Evolutionary conservation across 139 green algal genomes (phyloP).

Genomic region (Ostreobium quekettii): DNA sequence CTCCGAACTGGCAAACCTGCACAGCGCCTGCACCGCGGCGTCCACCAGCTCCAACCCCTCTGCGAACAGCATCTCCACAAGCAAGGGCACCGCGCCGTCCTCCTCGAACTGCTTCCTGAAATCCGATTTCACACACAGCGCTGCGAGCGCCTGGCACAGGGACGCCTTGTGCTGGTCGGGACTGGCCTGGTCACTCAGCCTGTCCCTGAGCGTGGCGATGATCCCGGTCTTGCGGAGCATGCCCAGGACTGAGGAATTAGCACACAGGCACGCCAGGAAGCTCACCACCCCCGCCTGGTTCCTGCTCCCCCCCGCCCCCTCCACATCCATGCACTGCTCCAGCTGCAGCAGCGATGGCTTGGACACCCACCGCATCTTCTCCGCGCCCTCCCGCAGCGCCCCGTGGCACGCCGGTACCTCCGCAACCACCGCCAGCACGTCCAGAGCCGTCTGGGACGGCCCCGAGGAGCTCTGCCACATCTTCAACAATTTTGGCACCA

Average conservation of each 20-base stretch:
- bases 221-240: not conserved
- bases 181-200: not conserved
- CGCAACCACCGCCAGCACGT: not conserved
- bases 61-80: not conserved
- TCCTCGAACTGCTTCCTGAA: not conserved
- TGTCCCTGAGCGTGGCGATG: not conserved
- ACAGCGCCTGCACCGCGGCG: not conserved
- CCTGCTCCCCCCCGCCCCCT: too few species aligned
- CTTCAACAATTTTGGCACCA: not conserved
- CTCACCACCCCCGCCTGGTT: not conserved
- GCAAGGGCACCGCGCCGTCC: not conserved
- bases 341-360: too few species aligned
- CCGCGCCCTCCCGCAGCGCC: too few species aligned
- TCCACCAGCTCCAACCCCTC: not conserved
- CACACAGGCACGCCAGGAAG: not conserved
- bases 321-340: too few species aligned
- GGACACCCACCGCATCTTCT: too few species aligned
- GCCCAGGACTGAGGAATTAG: not conserved
- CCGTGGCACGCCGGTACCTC: not conserved
- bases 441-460: not conserved
- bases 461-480: not conserved
- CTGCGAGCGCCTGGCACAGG: not conserved
- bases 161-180: not conserved
- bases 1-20: not conserved
- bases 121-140: not conserved